Conservation (phyloP, 1,284 basidiomycete species). For the Xerocomus alliaceus region DNA sequence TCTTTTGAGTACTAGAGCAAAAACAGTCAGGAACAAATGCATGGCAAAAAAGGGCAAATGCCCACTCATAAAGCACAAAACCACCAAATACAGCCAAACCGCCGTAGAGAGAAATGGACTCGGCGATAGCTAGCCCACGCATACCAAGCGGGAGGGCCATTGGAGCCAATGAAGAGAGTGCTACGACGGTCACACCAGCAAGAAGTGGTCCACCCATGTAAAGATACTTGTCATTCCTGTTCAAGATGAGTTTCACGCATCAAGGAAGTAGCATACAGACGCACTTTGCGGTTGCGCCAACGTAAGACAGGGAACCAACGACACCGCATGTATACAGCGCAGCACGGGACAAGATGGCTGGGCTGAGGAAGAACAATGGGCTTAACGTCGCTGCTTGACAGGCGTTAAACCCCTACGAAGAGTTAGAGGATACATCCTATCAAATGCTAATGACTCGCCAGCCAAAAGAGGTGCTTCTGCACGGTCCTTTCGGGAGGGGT, state of each 20-base stretch:
- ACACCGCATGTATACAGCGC: slow-evolving; percentile 89
- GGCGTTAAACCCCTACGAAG: slow-evolving; percentile 77
- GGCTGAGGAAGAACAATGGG: slow-evolving; percentile 85
- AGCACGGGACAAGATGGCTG: slow-evolving; percentile 86
- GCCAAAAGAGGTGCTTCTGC: slow-evolving; percentile 80
- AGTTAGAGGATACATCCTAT: slow-evolving; percentile 11
- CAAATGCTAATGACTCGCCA: slow-evolving; percentile 52
- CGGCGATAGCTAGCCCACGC: slow-evolving; percentile 77
- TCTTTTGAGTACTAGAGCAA: slow-evolving; percentile 70
- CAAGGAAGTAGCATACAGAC: slow-evolving; percentile 25
- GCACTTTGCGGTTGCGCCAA: slow-evolving; percentile 87
- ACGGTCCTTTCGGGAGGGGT: slow-evolving; percentile 76
- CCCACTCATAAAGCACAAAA: slow-evolving; percentile 87
- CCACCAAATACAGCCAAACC: slow-evolving; percentile 88
- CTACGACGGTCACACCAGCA: slow-evolving; percentile 87
- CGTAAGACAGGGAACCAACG: slow-evolving; percentile 83
- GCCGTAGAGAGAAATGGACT: slow-evolving; percentile 83
- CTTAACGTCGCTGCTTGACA: slow-evolving; percentile 86
- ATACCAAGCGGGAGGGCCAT: slow-evolving; percentile 85
- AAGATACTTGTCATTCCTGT: slow-evolving; percentile 82
- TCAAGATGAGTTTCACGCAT: not conserved
- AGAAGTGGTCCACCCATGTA: slow-evolving; percentile 86
- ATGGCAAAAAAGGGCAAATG: slow-evolving; percentile 8
- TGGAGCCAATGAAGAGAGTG: slow-evolving; percentile 84
- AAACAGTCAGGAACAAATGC: slow-evolving; percentile 7